phyloP scores from a whole-genome alignment of 306 rosid genomes.

The Hylodesmum podocarpum region DNA sequence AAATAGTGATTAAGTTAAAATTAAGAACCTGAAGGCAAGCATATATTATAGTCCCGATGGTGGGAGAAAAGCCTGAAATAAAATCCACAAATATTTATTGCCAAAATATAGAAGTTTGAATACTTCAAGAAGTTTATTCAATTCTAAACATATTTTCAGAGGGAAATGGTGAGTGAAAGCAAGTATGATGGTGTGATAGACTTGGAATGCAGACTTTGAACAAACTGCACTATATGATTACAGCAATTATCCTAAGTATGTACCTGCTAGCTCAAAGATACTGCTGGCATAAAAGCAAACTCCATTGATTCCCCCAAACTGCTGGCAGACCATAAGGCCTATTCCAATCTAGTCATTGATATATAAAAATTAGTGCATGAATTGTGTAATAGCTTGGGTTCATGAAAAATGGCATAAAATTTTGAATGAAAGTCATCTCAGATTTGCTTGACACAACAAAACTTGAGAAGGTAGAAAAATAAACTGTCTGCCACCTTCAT shows the following conservation, averaged over 20 bases:
- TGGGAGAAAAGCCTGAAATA: constrained; percentile 63
- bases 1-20: constrained; percentile 5
- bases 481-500: background rate
- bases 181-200: background rate
- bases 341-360: constrained; percentile 64
- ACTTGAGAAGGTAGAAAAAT: background rate
- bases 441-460: background rate
- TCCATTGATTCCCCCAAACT: constrained; percentile 90
- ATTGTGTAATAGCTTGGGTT: background rate
- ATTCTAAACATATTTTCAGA: background rate
- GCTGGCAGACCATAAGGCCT: constrained; percentile 92
- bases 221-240: background rate
- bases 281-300: constrained; percentile 70
- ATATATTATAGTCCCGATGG: constrained; percentile 56
- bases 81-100: background rate
- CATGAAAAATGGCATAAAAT: background rate
- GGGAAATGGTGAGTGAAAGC: constrained; percentile 3
- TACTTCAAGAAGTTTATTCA: constrained; percentile 20
- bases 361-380: background rate
- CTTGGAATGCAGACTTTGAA: background rate
- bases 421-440: background rate
- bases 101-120: constrained; percentile 9
- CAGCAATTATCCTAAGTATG: background rate
- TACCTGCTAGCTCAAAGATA: constrained; percentile 88
- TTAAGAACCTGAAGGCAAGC: constrained; percentile 73